phyloP scores from a whole-genome alignment of 805 yeast genomes.

The Yamadazyma kitorensis region DNA sequence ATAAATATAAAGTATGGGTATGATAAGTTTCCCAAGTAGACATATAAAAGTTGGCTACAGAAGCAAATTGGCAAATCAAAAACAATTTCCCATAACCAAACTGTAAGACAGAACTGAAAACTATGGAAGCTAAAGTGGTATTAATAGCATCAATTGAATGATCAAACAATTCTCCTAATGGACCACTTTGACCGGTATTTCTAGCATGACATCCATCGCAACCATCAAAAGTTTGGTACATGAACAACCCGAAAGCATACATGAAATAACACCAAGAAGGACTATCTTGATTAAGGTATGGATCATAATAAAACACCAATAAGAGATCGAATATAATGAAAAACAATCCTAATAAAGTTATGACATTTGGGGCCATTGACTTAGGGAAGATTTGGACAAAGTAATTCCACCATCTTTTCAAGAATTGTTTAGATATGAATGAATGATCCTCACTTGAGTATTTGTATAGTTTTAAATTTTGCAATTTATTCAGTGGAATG shows the following conservation, averaged over 20 bases:
- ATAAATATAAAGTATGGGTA: conserved; percentile 75
- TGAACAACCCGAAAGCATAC: conserved; percentile 78
- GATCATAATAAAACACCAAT: conserved; percentile 71
- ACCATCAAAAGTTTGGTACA: conserved; percentile 95
- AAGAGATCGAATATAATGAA: conserved; percentile 66
- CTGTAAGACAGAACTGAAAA: conserved; percentile 74
- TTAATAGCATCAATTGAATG: conserved; percentile 76
- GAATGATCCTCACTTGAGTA: conserved; percentile 83
- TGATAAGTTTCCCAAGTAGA: conserved; percentile 97
- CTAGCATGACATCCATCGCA: conserved; percentile 96
- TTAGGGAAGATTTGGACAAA: conserved; percentile 75
- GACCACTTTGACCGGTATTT: conserved; percentile 92
- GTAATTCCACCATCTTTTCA: conserved; percentile 79
- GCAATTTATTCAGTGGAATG: conserved; percentile 51
- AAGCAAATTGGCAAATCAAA: conserved; percentile 65
- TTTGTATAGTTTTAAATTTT: conserved; percentile 55
- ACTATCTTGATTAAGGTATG: conserved; percentile 52
- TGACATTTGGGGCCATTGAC: conserved; percentile 91
- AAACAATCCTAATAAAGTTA: conserved; percentile 74
- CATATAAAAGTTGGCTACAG: conserved; percentile 76
- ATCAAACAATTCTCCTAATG: conserved; percentile 91
- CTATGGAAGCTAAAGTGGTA: conserved; percentile 73
- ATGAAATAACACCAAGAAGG: conserved; percentile 78
- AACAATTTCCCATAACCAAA: conserved; percentile 67
- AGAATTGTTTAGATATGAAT: conserved; percentile 63